Evolutionary conservation across 257 asterid species (phyloP), one percentile per base, ranked within the genome.

Genomic region (Lithospermum erythrorhizon): DNA sequence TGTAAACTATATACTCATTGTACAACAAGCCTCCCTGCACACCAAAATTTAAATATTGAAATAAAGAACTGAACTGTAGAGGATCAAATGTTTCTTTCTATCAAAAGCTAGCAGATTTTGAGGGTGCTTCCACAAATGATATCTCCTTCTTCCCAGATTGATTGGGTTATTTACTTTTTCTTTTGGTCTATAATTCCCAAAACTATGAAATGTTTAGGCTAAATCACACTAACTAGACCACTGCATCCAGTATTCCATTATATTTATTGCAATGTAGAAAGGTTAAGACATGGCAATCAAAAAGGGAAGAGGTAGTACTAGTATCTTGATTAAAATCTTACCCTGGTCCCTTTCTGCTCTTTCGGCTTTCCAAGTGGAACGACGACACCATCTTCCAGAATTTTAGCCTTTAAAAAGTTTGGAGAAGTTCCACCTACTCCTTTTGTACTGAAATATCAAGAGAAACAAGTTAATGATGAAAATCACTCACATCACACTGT

Each of bases 1-100:
- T 83, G 86, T 90, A 90, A 49, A 87, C 96, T 67, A 90, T 85
- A 79, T 83, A 87, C 72, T 90, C 98, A 54, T 90, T 90, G 82
- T 90, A 87, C 61, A 79, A 57, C 79, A 87, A 68, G 63, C 66
- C 18, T 21, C 80, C 87, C 98, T 90, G 1, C 18, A 29, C 47
- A 30, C 17, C 51, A 6, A 65, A 61, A 53, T 53, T 57, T 5
- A 54, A 41, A 41, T 3, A 14, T 41, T 41, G 49, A 13, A 41
- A 41, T 14, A 35, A 35, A 41, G 16, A 41, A 41, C 14, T 11
- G 49, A 41, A 41, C 16, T 13, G 14, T 41, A 41, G 49, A 41
- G 49, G 18, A 41, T 41, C 49, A 41, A 41, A 41, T 11, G 49
- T 3, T 41, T 41, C 49, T 41, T 2, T 3, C 1, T 41, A 41